Percentiles rank a stretch among this genome's conserved stretches.
These are phyloP conservation scores for Blakeslea trispora DNA, from an alignment of 371 early-diverging fungal genomes.

Conservation along the genomic window DNA sequence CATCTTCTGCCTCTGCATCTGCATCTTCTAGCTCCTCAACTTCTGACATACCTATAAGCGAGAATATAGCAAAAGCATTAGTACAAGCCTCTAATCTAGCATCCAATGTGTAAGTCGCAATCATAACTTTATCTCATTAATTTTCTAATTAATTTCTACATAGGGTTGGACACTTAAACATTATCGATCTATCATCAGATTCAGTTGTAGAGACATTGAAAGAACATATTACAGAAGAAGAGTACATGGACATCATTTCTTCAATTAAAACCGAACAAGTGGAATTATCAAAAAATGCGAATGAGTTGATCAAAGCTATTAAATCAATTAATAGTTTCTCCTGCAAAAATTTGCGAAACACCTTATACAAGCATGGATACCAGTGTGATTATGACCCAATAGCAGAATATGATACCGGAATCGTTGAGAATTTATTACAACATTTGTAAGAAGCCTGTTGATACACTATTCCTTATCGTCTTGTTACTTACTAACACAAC, in stretches of 20 bases:
- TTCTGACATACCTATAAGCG: too few relatives aligned
- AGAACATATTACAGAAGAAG: conserved; percentile 10
- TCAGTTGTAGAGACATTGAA: conserved; percentile 9
- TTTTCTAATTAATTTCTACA: conserved; percentile 14
- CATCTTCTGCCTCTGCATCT: conserved; percentile 10
- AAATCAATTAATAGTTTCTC: conserved; percentile 13
- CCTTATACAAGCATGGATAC: conserved; percentile 13
- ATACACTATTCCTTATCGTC: conserved; percentile 6
- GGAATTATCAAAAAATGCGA: conserved; percentile 5
- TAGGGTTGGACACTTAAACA: conserved; percentile 11
- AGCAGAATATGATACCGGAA: conserved; percentile 10
- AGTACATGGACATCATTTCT: conserved; percentile 5
- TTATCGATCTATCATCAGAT: conserved; percentile 16
- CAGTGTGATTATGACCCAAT: conserved; percentile 6
- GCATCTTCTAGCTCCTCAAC: background rate
- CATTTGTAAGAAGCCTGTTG: conserved; percentile 14
- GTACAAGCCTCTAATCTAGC: conserved; percentile 14
- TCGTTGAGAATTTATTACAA: conserved; percentile 10
- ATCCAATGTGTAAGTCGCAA: conserved; percentile 16
- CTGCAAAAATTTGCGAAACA: conserved; percentile 10
- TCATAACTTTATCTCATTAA: conserved; percentile 10
- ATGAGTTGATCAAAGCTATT: conserved; percentile 9
- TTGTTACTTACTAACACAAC: conserved; percentile 9
- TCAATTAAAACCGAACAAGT: conserved; percentile 8
- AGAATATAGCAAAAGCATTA: conserved; percentile 9